A percentile compares a stretch with the other conserved stretches of the same genome.
phyloP scores from a whole-genome alignment of 352 stramenopile species.

The Globisporangium nagaii region DNA sequence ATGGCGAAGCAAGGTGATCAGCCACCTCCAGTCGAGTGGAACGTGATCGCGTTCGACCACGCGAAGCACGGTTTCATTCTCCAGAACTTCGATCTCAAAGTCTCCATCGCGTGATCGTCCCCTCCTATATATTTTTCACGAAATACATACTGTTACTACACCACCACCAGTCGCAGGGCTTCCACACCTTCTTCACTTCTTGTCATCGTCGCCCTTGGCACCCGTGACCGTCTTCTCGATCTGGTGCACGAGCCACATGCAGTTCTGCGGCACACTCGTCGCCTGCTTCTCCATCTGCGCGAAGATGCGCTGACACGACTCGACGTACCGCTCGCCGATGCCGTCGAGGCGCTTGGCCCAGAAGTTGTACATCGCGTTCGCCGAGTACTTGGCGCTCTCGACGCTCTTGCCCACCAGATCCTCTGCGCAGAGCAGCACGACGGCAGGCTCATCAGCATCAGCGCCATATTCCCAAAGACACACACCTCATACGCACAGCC shows the following conservation, averaged over 20 bases:
- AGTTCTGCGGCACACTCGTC: conserved; percentile 32
- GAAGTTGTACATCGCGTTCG: conserved; percentile 62
- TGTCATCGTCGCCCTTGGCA: conserved; percentile 20
- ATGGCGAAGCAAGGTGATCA: not conserved
- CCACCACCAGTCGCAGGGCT: too few relatives aligned
- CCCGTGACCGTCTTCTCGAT: conserved; percentile 33
- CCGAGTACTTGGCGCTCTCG: conserved; percentile 48
- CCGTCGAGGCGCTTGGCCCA: conserved; percentile 61
- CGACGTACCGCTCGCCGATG: conserved; percentile 59
- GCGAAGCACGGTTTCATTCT: conserved; percentile 38
- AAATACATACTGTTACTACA: too few relatives aligned
- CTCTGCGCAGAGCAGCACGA: conserved; percentile 10
- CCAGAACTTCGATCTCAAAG: conserved; percentile 30
- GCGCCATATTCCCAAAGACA: not conserved
- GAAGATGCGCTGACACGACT: conserved; percentile 55
- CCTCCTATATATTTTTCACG: too few relatives aligned
- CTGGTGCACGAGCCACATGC: conserved; percentile 40
- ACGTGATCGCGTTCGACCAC: conserved; percentile 24
- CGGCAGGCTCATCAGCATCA: too few relatives aligned
- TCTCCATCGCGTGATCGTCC: not conserved
- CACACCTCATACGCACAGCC: not conserved
- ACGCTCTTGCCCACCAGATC: conserved; percentile 35
- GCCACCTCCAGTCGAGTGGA: conserved; percentile 26
- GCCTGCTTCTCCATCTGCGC: conserved; percentile 66
- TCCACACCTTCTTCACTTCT: too few relatives aligned